Evolutionary conservation across 306 rosid genomes (phyloP).

Genomic region (Comarum palustre): DNA sequence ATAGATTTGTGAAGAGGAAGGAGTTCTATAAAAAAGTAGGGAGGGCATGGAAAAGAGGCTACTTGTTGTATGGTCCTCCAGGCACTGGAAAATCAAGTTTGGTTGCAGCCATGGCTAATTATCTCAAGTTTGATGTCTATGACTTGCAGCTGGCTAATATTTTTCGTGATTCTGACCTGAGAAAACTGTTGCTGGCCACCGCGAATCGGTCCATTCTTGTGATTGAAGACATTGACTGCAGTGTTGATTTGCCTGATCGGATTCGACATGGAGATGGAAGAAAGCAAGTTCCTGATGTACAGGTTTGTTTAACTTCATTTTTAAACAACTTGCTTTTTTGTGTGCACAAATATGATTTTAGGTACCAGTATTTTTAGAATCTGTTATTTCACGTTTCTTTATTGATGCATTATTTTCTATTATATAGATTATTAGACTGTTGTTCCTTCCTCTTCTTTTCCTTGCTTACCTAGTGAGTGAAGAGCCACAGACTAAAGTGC

Average conservation of each 20-base stretch:
- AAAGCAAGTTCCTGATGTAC: constrained; percentile 35
- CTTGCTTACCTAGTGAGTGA: not conserved
- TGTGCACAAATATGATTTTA: not conserved
- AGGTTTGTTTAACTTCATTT: constrained; percentile 32
- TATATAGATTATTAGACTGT: not conserved
- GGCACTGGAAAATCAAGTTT: constrained; percentile 92
- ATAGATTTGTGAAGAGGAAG: constrained; percentile 65
- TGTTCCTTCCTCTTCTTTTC: not conserved
- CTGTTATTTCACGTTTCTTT: not conserved
- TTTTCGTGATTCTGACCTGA: constrained; percentile 60
- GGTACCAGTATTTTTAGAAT: not conserved
- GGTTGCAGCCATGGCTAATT: constrained; percentile 88
- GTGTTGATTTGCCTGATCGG: constrained; percentile 65
- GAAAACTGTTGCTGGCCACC: constrained; percentile 62
- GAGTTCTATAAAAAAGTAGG: constrained; percentile 80
- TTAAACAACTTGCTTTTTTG: not conserved
- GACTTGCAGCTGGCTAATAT: constrained; percentile 70
- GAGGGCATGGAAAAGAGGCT: constrained; percentile 90
- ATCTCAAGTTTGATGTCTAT: constrained; percentile 77
- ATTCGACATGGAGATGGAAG: constrained; percentile 34
- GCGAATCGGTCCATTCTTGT: constrained; percentile 80
- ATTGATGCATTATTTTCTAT: not conserved
- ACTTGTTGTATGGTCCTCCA: constrained; percentile 79
- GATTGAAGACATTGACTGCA: constrained; percentile 89
- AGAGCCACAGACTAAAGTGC: not conserved